These are phyloP conservation scores for Eucalyptus microcorys DNA, from an alignment of 345 rosid genomes.

Conservation along the genomic window DNA sequence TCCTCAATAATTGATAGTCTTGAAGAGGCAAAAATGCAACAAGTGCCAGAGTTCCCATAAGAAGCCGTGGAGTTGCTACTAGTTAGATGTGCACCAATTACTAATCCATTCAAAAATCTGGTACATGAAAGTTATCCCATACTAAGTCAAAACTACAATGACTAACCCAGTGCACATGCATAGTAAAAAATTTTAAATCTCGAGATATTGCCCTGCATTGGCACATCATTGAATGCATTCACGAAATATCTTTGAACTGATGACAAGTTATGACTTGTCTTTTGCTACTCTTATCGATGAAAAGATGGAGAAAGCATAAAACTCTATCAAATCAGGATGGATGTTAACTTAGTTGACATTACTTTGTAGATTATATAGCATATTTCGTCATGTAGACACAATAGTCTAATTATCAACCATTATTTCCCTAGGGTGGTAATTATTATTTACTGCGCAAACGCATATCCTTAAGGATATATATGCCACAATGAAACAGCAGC, in stretches of 20 bases:
- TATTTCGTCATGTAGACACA: not conserved
- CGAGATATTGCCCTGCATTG: not conserved
- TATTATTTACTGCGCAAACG: not conserved
- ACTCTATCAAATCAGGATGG: not conserved
- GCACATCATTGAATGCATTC: not conserved
- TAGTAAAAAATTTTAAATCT: not conserved
- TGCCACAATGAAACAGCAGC: not conserved
- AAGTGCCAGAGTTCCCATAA: not conserved
- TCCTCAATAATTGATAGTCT: not conserved
- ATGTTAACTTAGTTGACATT: not conserved
- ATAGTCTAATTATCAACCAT: not conserved
- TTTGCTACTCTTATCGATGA: not conserved
- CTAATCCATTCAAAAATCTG: not conserved
- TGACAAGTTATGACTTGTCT: not conserved
- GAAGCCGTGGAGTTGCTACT: not conserved
- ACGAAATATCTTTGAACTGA: not conserved
- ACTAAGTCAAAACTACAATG: not conserved
- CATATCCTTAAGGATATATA: not conserved
- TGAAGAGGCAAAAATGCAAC: not conserved
- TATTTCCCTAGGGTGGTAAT: not conserved
- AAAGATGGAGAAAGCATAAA: not conserved
- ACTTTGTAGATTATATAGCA: not conserved
- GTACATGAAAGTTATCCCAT: not conserved
- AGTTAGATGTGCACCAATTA: not conserved
- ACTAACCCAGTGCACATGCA: not conserved